Evolutionary conservation across 2,329 filamentous ascomycete species (phyloP).

Genomic region (Alternaria ventricosa): DNA sequence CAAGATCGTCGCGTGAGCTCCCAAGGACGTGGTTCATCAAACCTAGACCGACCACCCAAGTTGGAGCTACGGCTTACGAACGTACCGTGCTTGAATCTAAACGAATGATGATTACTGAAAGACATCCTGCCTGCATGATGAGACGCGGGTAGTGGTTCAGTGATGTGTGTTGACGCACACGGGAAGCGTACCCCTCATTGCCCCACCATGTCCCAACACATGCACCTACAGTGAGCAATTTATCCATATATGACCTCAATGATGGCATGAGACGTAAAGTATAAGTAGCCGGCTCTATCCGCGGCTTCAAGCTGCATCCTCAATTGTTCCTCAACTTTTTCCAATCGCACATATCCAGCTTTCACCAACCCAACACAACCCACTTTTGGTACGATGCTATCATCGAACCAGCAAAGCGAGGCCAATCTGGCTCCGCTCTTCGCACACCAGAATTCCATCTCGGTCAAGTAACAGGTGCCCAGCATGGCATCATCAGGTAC

Average conservation of each 20-base stretch:
- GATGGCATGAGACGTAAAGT: neutral
- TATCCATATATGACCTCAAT: constrained; percentile 1
- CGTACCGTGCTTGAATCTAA: neutral
- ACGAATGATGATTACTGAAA: neutral
- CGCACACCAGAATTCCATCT: constrained; percentile 1
- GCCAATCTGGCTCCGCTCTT: constrained; percentile 1
- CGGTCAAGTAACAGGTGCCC: constrained; percentile 19
- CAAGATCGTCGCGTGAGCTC: neutral
- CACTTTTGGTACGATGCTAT: constrained; percentile 19
- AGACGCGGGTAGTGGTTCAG: neutral
- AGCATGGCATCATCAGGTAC: constrained; percentile 22
- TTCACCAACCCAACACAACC: neutral
- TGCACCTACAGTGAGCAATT: constrained; percentile 14
- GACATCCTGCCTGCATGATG: neutral
- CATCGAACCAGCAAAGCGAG: constrained; percentile 14
- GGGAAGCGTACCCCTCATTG: constrained; percentile 17
- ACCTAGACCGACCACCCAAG: neutral
- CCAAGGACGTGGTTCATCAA: neutral
- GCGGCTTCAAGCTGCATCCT: neutral
- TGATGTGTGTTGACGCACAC: constrained; percentile 2
- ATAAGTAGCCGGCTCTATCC: neutral
- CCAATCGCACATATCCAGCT: neutral
- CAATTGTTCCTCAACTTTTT: neutral
- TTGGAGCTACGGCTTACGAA: neutral
- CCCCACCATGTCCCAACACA: constrained; percentile 14